Base-by-base conservation (phyloP, 495 filamentous ascomycete genomes). In the Talaromyces ruber region DNA sequence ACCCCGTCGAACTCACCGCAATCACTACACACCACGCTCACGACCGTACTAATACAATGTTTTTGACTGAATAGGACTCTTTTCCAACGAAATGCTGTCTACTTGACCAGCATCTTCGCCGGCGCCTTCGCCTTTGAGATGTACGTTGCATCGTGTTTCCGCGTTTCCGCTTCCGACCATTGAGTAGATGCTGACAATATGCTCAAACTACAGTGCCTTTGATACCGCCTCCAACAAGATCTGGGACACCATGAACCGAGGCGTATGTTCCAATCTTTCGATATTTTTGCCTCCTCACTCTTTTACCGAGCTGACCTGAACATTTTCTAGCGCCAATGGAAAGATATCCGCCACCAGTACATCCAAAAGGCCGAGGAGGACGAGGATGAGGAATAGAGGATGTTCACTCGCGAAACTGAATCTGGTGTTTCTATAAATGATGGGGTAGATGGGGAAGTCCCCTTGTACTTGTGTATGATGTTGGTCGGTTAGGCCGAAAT, bases 331-430 rank as follows among this genome's bases (percentile, higher is more conserved):
- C 91, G 94, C 66, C 95, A 98, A 93, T 99, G 95, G 95, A 98
- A 98, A 83, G 94, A 98, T 74, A 97, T 99, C 79, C 92, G 94
- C 73, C 76, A 85, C 71, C 86, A 83, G 71, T 99, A 97, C 74
- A 74, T 92, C 66, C 72, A 88, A 70, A 80, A 83, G 67, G 69
- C 68, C 9, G 80, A 80, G 63, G 87, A 91, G 66, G 82, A 84
- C 32, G 32, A 39, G 61, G 79, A 84, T 72, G 82, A 79, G 64
- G 73, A 77, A 60, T 75, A 80, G 71, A 71, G 63, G 30, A 60
- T 0, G 5, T 5, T 30, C 51, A 4, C 16, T n/a, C 12, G n/a
- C n/a, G 3, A 54, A 54, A 54, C 12, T 54, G 22, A 29, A 50
- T 32, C 16, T 14, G 28, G 18, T 51, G 39, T 28, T 28, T 39